These are phyloP conservation scores for Backusella australiensis DNA, from an alignment of 192 early-diverging fungal genomes.

Conservation along the genomic window DNA sequence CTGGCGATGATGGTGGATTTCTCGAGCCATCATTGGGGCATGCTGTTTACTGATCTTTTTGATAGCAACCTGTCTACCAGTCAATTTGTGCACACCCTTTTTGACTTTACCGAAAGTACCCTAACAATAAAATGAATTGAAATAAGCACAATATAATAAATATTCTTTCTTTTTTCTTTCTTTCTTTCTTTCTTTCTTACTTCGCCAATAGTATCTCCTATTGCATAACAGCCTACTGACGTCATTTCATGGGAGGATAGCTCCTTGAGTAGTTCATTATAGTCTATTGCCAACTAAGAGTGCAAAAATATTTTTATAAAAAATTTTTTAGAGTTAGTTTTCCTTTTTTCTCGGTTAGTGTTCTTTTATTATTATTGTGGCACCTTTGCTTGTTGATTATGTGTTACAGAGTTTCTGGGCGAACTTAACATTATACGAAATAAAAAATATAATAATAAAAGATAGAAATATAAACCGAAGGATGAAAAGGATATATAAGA, in stretches of 20 bases:
- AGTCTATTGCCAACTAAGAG: constrained; percentile 53
- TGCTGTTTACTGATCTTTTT: constrained; percentile 62
- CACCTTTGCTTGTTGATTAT: constrained; percentile 48
- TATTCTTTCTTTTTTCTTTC: background rate
- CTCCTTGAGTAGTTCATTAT: constrained; percentile 61
- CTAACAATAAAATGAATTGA: constrained; percentile 9
- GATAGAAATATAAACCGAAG: background rate
- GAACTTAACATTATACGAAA: constrained; percentile 12
- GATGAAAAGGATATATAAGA: constrained; percentile 5
- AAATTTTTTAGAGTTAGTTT: background rate
- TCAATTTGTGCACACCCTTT: constrained; percentile 55
- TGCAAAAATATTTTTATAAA: background rate
- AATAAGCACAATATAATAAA: background rate
- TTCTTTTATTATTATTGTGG: background rate
- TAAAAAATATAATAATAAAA: constrained; percentile 8
- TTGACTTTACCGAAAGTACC: constrained; percentile 69
- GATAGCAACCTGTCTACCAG: constrained; percentile 57
- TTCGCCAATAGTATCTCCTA: constrained; percentile 54
- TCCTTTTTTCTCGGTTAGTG: constrained; percentile 5
- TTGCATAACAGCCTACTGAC: constrained; percentile 53
- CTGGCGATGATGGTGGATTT: constrained; percentile 65
- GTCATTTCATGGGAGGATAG: constrained; percentile 52
- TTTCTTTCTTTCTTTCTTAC: constrained; percentile 17
- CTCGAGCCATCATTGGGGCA: constrained; percentile 54
- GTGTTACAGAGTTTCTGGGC: constrained; percentile 24